These are phyloP conservation scores for Aspergillus texensis DNA, from an alignment of 2,329 filamentous ascomycete genomes.

Conservation along the genomic window DNA sequence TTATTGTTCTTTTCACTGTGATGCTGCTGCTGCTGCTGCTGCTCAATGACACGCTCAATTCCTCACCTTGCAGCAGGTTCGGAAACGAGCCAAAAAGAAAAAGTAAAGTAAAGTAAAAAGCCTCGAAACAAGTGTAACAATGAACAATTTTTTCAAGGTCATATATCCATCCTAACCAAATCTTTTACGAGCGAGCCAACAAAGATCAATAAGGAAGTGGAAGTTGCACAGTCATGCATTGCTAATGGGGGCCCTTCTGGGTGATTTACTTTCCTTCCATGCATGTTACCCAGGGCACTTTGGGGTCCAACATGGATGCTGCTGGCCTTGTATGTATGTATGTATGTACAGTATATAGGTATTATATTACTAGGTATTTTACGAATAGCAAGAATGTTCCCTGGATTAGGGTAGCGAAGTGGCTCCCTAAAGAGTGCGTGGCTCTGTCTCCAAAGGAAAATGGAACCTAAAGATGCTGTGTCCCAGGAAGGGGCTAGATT, in stretches of 20 bases:
- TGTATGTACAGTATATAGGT: background rate
- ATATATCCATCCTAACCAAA: background rate
- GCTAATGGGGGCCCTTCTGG: slow-evolving; percentile 4
- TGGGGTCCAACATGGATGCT: background rate
- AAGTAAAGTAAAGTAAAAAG: background rate
- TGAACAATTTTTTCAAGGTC: background rate
- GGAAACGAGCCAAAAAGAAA: background rate
- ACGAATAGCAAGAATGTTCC: background rate
- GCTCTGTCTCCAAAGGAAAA: background rate
- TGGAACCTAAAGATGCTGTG: too few species aligned
- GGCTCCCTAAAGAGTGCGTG: slow-evolving; percentile 2
- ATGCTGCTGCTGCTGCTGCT: slow-evolving; percentile 5
- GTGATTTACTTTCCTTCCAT: slow-evolving; percentile 7
- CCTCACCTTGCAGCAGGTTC: slow-evolving; percentile 5
- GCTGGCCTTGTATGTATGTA: background rate
- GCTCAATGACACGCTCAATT: slow-evolving; percentile 9
- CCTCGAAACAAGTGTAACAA: slow-evolving; percentile 6
- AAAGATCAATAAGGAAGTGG: slow-evolving; percentile 8
- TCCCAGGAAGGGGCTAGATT: slow-evolving; percentile 12
- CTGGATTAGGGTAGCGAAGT: too few species aligned
- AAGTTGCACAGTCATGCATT: slow-evolving; percentile 8
- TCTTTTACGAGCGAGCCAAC: background rate
- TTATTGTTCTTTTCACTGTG: background rate
- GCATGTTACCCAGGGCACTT: background rate
- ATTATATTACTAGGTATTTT: background rate